Evolutionary conservation across 176 grass and related monocot species (phyloP).

Genomic region (Elymus sibiricus): DNA sequence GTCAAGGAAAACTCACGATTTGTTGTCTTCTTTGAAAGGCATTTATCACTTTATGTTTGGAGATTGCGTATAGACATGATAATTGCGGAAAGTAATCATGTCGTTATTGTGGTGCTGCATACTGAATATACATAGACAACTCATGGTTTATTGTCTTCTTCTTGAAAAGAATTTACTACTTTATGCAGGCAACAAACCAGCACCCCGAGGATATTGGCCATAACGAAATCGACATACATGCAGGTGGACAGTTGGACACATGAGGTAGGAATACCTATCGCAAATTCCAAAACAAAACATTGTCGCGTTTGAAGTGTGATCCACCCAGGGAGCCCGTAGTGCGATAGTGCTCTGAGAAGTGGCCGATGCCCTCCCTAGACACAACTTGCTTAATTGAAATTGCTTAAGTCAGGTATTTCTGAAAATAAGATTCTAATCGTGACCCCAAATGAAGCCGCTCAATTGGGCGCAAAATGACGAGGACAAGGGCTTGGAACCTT

Average conservation of each 20-base stretch:
- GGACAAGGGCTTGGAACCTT: slow-evolving; percentile 76
- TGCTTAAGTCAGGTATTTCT: neutral
- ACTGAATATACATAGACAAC: neutral
- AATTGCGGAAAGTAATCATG: neutral
- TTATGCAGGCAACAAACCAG: neutral
- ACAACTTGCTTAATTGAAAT: neutral
- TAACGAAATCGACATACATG: neutral
- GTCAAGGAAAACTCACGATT: neutral
- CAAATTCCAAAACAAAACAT: too few species aligned
- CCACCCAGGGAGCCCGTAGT: too few species aligned
- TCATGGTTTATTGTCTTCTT: neutral
- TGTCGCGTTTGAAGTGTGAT: too few species aligned
- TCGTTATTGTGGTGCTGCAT: neutral
- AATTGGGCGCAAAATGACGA: slow-evolving; percentile 72
- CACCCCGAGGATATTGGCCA: neutral
- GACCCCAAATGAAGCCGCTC: slow-evolving; percentile 68
- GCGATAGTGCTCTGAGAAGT: too few species aligned
- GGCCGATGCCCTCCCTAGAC: too few species aligned
- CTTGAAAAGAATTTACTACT: neutral
- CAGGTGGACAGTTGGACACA: neutral
- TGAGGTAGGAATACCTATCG: neutral
- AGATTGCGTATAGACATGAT: neutral
- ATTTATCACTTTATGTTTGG: neutral
- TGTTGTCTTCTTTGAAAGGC: neutral
- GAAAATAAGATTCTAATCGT: slow-evolving; percentile 76